Base-by-base conservation (phyloP, 257 asterid species). In the Salvia hispanica region DNA sequence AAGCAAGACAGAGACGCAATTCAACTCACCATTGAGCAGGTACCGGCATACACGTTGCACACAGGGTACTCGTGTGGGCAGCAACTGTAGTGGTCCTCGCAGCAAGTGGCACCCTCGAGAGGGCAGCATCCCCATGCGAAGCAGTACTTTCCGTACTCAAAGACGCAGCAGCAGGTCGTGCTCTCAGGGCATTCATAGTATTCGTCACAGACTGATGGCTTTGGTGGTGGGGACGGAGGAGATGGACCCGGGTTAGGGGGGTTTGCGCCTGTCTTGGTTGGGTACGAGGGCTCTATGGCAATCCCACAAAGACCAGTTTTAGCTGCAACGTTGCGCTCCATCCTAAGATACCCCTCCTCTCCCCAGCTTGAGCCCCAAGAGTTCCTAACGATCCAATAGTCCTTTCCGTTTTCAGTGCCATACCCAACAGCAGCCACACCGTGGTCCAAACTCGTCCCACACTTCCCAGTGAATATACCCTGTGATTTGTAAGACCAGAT, bases 101-200 rank as follows among this genome's bases (percentile, higher is more conserved):
- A n/a, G n/a, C n/a, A n/a, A n/a, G n/a, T n/a, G n/a, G n/a, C n/a
- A n/a, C n/a, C n/a, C 52, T 83, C 87, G 0, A 83, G 84, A 0
- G 89, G 87, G 82, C 92, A 86, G 72, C 92, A 86, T 4, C 92
- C 92, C 92, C 92, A 86, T 0, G 81, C 74, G 1, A 77, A 69
- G 89, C 92, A 86, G 72, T 52, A 69, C 31, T 10, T 54, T 3
- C 53, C 45, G 39, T 58, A 83, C 16, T 78, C 70, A 11, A 74
- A 76, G 68, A 86, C 60, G 58, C 92, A 86, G 73, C 92, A 86
- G 79, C 92, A 85, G 36, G 92, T 85, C 72, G 73, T 72, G 64
- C 79, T 62, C 62, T 76, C 81, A 0, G 89, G 81, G 77, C 92
- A 85, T 64, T 42, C 44, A 18, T 60, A 69, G 75, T 71, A 79